Base-by-base conservation (phyloP, 2,329 filamentous ascomycete species). In the Pyricularia sp. region DNA sequence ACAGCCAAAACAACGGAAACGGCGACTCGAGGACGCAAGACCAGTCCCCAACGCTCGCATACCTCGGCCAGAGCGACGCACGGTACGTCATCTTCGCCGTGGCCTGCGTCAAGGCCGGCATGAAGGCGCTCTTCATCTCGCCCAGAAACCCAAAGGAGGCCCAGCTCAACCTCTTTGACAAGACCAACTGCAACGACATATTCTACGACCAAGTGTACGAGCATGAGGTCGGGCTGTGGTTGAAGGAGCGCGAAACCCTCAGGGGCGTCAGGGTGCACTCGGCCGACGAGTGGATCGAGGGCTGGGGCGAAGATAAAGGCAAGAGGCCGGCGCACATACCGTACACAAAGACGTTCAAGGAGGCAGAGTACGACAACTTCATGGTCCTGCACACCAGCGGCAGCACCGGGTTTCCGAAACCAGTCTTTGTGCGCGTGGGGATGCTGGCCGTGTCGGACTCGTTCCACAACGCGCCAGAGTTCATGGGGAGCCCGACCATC, bases 361-460 rank as follows among this genome's bases (percentile, higher is more conserved):
- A 82, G 67, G 80, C 77, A 0, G 73, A 78, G 69, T 79, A 78
- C 75, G 80, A 83, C 4, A 81, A 82, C 0, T 68, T 80, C 3
- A 63, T 78, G 3, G 76, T 83, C 1, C 71, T 83, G 10, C 82
- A 84, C 72, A 83, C 81, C 0, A 82, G 80, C 68, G 82, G 82
- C 6, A 81, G 78, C 61, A 83, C 82, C 0, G 82, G 82, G 0
- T 74, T 82, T 3, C 82, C 82, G 0, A 83, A 82, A 72, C 81
- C 82, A 2, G 76, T 84, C n/a, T 70, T 81, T 11, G 72, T 76
- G 25, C 73, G 73, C 4, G 77, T 81, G 5, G 81, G 81, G 17
- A 76, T 80, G 73, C 12, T 80, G 17, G 75, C 78, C 1, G 72
- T 78, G 23, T 70, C 68, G 3, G 81, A 84, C 68, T 71, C 63